Evolutionary conservation across 2,329 filamentous ascomycete species (phyloP).

Genomic region (Diaporthe caulivora): DNA sequence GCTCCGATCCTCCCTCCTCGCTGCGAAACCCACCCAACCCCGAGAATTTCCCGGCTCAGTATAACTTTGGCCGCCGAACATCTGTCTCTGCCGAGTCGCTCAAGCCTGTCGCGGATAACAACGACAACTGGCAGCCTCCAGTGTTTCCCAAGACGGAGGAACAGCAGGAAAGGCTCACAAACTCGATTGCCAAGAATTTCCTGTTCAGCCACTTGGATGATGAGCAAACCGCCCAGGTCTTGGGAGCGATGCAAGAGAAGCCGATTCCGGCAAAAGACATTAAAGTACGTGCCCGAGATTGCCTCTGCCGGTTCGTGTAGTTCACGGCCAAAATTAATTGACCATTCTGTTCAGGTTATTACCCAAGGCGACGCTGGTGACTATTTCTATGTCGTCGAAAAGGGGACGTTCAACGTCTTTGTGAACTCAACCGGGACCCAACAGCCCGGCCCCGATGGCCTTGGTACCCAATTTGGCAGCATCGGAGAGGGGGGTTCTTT

Average conservation of each 20-base stretch:
- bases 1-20: slow-evolving; percentile 60
- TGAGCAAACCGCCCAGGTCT: slow-evolving; percentile 87
- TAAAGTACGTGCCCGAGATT: slow-evolving; percentile 61
- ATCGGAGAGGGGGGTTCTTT: slow-evolving; percentile 94
- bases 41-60: slow-evolving; percentile 88
- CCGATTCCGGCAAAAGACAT: slow-evolving; percentile 91
- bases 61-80: slow-evolving; percentile 92
- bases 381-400: slow-evolving; percentile 97
- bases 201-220: slow-evolving; percentile 95
- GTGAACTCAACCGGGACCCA: slow-evolving; percentile 84
- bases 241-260: slow-evolving; percentile 94
- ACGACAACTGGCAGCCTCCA: slow-evolving; percentile 92
- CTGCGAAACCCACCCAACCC: slow-evolving; percentile 64
- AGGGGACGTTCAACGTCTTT: slow-evolving; percentile 89
- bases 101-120: slow-evolving; percentile 85
- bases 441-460: slow-evolving; percentile 83
- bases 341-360: slow-evolving; percentile 76
- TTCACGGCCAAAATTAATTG: slow-evolving; percentile 29
- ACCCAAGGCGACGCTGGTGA: slow-evolving; percentile 95
- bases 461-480: slow-evolving; percentile 84
- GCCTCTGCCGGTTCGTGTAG: background rate
- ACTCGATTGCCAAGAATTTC: slow-evolving; percentile 89
- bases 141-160: slow-evolving; percentile 85
- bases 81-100: slow-evolving; percentile 97
- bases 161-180: slow-evolving; percentile 82